Evolutionary conservation across 2,329 filamentous ascomycete species (phyloP), one percentile per base, ranked within the genome.

Genomic region (Cordyceps cicadae): DNA sequence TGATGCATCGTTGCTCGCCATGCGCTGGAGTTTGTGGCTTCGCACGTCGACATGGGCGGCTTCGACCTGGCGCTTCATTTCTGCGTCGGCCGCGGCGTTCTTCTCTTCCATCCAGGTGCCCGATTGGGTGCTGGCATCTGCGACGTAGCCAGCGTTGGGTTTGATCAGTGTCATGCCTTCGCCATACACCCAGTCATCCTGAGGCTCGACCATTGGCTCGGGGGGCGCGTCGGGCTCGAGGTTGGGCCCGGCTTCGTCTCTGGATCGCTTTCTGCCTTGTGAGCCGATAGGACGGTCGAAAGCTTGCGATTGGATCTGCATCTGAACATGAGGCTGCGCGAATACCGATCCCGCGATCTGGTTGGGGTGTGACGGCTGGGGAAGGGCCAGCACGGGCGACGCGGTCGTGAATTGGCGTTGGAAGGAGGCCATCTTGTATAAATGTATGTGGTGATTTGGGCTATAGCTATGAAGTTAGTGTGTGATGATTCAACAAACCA

Each of bases 81-180:
- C 76, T 62, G 81, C 77, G 62, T 85, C 78, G 50, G 75, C 72
- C 52, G 81, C 79, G 45, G 77, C 77, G 12, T 43, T 50, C 70
- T 83, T 83, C 72, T 89, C 86, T 72, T 90, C 87, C 61, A 86
- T 77, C 87, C 86, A 89, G 49, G 85, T 89, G 64, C 87, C 87
- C 32, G 86, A 88, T 71, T 90, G 87, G 66, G 79, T 89, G 69
- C 81, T 81, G 61, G 70, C 69, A 62, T 86, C 81, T 64, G 83
- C 76, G 65, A 82, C 75, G 66, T 85, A 87, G 67, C 80, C 79
- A 19, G 71, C 71, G 59, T 77, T 79, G 59, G 85, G 83, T 70
- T 88, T 89, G 73, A 89, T 85, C 68, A 90, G 80, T 3, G 81
- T 83, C 87, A 89, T 91, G 64, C 87, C 88, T 59, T 85, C 83